phyloP scores from a whole-genome alignment of 192 early-diverging fungal genomes.

The Thamnidium elegans region DNA sequence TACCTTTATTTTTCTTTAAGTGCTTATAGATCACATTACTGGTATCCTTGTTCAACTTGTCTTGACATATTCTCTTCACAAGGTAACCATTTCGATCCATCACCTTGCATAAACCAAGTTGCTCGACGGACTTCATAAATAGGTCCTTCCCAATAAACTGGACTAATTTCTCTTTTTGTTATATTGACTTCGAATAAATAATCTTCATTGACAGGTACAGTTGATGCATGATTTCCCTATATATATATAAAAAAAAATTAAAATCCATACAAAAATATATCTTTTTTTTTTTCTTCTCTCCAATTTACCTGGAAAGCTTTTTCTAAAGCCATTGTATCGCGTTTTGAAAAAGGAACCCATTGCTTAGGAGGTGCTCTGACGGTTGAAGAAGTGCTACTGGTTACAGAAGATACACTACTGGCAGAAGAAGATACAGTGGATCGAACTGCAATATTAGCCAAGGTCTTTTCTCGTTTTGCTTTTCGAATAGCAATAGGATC shows the following conservation, averaged over 20 bases:
- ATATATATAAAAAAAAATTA: background rate
- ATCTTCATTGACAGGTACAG: conserved; percentile 77
- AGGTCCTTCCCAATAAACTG: conserved; percentile 81
- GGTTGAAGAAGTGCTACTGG: background rate
- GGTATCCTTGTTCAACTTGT: conserved; percentile 81
- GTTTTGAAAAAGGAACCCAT: conserved; percentile 56
- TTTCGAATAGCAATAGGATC: conserved; percentile 23
- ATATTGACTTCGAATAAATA: conserved; percentile 79
- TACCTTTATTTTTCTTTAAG: background rate
- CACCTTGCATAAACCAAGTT: conserved; percentile 75
- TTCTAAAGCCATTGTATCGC: conserved; percentile 54
- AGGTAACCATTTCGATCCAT: conserved; percentile 65
- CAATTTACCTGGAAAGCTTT: conserved; percentile 40
- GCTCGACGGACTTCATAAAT: conserved; percentile 77
- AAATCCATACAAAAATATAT: background rate
- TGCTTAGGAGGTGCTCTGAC: conserved; percentile 25
- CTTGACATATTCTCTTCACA: conserved; percentile 78
- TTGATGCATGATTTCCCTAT: conserved; percentile 21
- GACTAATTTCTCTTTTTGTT: conserved; percentile 60
- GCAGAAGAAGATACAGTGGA: conserved; percentile 18
- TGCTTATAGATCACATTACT: conserved; percentile 25
- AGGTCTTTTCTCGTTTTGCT: conserved; percentile 22
- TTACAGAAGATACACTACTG: background rate
- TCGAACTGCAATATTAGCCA: conserved; percentile 12
- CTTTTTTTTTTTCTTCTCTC: background rate